A percentile compares a stretch with the other conserved stretches of the same genome.
phyloP scores from a whole-genome alignment of 1,139 yeast species.

The Debaryomyces psychrophilus region DNA sequence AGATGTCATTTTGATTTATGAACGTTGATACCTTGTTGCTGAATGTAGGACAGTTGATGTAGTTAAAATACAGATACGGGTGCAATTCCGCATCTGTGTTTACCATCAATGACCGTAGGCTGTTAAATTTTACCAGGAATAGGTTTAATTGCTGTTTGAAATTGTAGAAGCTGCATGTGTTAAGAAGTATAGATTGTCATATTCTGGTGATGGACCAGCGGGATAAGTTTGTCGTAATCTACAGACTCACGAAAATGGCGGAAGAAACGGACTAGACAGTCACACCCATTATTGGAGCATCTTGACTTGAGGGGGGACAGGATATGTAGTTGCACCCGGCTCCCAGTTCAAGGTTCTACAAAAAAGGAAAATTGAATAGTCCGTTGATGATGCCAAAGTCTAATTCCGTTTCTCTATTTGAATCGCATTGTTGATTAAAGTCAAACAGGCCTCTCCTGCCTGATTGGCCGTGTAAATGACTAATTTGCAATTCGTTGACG shows the following conservation, averaged over 20 bases:
- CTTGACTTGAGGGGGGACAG: constrained; percentile 7
- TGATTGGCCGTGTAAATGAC: constrained; percentile 18
- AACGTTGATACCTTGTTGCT: constrained; percentile 6
- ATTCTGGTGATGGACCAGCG: constrained; percentile 10
- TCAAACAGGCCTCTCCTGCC: constrained; percentile 3
- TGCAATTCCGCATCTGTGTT: constrained; percentile 16
- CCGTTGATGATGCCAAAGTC: constrained; percentile 8
- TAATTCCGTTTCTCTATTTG: constrained; percentile 12
- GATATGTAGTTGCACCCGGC: constrained; percentile 17
- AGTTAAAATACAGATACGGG: constrained; percentile 14
- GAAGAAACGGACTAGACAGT: constrained; percentile 14
- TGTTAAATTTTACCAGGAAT: neutral
- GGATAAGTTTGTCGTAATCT: neutral
- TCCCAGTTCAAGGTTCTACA: constrained; percentile 12
- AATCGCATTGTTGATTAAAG: constrained; percentile 12
- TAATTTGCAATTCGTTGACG: constrained; percentile 11
- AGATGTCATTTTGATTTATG: constrained; percentile 11
- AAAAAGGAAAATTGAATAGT: constrained; percentile 5
- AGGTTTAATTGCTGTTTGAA: constrained; percentile 11
- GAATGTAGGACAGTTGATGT: constrained; percentile 9
- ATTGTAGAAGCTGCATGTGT: constrained; percentile 15
- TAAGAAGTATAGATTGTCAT: constrained; percentile 14
- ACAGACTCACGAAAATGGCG: constrained; percentile 5
- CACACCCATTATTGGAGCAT: constrained; percentile 10
- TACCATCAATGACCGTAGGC: constrained; percentile 6